Evolutionary conservation across 805 yeast species (phyloP).

Genomic region (Starmerella sp.): DNA sequence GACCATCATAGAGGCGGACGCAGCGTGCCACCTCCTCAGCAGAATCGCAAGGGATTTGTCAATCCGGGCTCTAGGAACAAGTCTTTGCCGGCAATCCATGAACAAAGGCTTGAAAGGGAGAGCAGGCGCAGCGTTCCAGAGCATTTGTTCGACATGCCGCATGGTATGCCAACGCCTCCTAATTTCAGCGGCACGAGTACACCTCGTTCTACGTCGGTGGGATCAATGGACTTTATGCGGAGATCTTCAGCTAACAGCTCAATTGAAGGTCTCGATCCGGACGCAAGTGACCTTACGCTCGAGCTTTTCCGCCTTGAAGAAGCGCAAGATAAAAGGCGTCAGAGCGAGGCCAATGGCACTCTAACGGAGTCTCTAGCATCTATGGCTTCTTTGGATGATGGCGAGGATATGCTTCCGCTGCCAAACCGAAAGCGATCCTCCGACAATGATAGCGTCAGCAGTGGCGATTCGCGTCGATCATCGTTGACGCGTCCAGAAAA

Average conservation of each 20-base stretch:
- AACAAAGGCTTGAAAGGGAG: not conserved
- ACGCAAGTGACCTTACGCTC: slow-evolving; percentile 30
- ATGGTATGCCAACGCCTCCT: too few species aligned
- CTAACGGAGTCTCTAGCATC: slow-evolving; percentile 3
- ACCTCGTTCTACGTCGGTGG: not conserved
- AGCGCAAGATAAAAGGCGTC: not conserved
- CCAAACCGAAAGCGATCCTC: not conserved
- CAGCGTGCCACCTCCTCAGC: not conserved
- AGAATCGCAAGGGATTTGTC: not conserved
- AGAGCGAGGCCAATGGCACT: slow-evolving; percentile 1
- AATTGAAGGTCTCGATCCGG: slow-evolving; percentile 28
- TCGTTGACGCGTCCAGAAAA: slow-evolving; percentile 51
- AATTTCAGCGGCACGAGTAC: not conserved
- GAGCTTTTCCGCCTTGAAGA: slow-evolving; percentile 21
- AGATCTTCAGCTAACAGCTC: not conserved
- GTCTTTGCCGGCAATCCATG: not conserved
- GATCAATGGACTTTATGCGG: not conserved
- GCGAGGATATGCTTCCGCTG: slow-evolving; percentile 8
- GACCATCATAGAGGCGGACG: not conserved
- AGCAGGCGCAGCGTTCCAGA: too few species aligned
- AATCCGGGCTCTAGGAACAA: not conserved
- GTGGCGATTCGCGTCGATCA: slow-evolving; percentile 21
- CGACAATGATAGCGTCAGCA: slow-evolving; percentile 2
- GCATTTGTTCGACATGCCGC: not conserved
- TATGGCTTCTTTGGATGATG: not conserved